Evolutionary conservation across 2,329 filamentous ascomycete species (phyloP).

Genomic region (Metarhizium guizhouense): DNA sequence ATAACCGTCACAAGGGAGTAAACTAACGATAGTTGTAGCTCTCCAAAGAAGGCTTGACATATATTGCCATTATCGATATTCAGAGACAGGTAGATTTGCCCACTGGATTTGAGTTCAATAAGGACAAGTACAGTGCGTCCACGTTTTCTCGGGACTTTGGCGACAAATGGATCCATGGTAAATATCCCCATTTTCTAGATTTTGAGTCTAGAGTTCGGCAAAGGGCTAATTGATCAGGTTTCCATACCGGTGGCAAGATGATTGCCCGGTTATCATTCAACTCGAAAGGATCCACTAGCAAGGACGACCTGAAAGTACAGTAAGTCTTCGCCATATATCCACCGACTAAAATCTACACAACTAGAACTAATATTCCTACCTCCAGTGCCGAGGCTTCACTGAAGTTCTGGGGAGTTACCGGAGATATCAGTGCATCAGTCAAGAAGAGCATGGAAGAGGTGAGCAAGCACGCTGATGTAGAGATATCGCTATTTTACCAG

Average conservation of each 20-base stretch:
- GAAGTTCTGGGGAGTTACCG: background rate
- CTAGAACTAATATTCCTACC: background rate
- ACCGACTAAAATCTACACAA: too few species aligned
- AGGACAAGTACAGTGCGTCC: background rate
- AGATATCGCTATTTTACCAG: conserved; percentile 1
- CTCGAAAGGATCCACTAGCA: background rate
- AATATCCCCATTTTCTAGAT: background rate
- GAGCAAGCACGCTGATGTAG: background rate
- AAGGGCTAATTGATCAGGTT: background rate
- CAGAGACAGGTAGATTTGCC: background rate
- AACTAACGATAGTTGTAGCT: background rate
- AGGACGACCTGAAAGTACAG: background rate
- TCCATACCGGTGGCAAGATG: background rate
- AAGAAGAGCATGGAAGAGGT: background rate
- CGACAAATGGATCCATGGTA: conserved; percentile 3
- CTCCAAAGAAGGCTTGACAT: background rate
- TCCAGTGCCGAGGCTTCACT: background rate
- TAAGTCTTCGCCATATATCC: background rate
- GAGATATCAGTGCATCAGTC: background rate
- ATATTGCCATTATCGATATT: background rate
- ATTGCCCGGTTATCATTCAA: background rate
- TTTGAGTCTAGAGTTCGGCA: background rate
- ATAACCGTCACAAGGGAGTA: too few species aligned
- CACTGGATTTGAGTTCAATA: background rate
- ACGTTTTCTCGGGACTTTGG: background rate